Conservation (phyloP, 139 green algal species). For the Coccomyxa sp. region DNA sequence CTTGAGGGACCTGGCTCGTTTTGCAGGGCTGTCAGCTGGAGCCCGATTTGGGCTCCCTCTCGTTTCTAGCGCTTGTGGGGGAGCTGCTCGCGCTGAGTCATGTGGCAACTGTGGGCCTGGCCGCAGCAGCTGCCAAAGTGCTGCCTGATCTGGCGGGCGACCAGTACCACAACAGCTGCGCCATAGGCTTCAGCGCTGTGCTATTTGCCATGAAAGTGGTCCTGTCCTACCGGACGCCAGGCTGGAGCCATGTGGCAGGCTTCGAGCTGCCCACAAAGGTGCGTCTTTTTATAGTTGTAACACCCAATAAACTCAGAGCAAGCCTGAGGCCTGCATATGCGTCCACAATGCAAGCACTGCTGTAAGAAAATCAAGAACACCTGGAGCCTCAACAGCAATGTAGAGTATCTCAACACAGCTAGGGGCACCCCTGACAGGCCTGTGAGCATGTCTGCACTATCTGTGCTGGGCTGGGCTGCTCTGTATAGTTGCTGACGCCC, state of each 20-base stretch:
- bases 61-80: conserved; percentile 47
- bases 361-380: background rate
- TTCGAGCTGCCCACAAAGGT: conserved; percentile 70
- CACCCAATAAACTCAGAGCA: background rate
- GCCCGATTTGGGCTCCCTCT: conserved; percentile 31
- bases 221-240: conserved; percentile 37
- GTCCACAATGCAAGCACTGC: background rate
- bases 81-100: conserved; percentile 57
- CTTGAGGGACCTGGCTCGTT: no score
- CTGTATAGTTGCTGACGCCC: background rate
- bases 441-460: background rate
- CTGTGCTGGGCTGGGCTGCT: background rate
- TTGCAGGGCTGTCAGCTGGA: conserved; percentile 67
- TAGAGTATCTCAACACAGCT: background rate
- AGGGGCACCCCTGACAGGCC: background rate
- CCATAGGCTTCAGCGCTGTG: conserved; percentile 66
- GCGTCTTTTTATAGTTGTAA: background rate
- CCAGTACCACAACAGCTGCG: conserved; percentile 38
- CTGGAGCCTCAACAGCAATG: background rate
- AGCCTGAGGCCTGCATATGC: background rate
- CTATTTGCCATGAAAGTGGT: conserved; percentile 75
- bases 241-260: conserved; percentile 39
- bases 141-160: background rate
- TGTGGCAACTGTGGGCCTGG: conserved; percentile 28
- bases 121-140: background rate